Evolutionary conservation across 2,329 filamentous ascomycete genomes (phyloP).

Genomic region (Ramichloridium luteum): DNA sequence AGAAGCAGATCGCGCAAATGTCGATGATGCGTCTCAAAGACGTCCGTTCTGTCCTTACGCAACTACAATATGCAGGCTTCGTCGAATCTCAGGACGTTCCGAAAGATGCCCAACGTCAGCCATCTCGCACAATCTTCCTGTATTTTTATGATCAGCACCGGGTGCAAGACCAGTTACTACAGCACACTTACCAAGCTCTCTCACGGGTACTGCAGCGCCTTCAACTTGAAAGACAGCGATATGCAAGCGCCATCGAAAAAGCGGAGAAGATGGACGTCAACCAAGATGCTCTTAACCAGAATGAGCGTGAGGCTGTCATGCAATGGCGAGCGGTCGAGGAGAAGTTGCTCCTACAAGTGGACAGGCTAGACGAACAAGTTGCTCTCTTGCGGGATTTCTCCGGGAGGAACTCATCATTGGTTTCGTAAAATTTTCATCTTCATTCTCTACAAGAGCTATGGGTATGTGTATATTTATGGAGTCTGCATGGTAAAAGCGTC

Average conservation of each 20-base stretch:
- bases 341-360: slow-evolving; percentile 66
- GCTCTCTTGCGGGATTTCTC: slow-evolving; percentile 50
- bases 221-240: slow-evolving; percentile 58
- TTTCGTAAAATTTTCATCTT: slow-evolving; percentile 12
- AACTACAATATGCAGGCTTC: slow-evolving; percentile 75
- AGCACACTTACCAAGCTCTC: slow-evolving; percentile 84
- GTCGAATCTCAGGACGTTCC: slow-evolving; percentile 92
- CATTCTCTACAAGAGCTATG: too few species aligned
- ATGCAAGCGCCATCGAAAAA: slow-evolving; percentile 63
- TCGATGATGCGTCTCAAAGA: slow-evolving; percentile 77
- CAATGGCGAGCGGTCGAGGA: slow-evolving; percentile 50
- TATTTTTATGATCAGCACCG: slow-evolving; percentile 80
- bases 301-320: slow-evolving; percentile 59
- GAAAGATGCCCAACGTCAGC: slow-evolving; percentile 68
- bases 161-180: slow-evolving; percentile 56
- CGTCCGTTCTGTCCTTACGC: slow-evolving; percentile 69
- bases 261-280: slow-evolving; percentile 77
- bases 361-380: slow-evolving; percentile 72
- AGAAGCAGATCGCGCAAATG: slow-evolving; percentile 71
- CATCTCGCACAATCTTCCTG: slow-evolving; percentile 75
- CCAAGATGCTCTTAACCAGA: slow-evolving; percentile 62
- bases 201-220: slow-evolving; percentile 70
- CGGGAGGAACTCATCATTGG: slow-evolving; percentile 17
- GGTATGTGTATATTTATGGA: too few species aligned
- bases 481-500: too few species aligned